Evolutionary conservation across 352 stramenopile genomes (phyloP).

Genomic region (Aphanomyces cochlioides): DNA sequence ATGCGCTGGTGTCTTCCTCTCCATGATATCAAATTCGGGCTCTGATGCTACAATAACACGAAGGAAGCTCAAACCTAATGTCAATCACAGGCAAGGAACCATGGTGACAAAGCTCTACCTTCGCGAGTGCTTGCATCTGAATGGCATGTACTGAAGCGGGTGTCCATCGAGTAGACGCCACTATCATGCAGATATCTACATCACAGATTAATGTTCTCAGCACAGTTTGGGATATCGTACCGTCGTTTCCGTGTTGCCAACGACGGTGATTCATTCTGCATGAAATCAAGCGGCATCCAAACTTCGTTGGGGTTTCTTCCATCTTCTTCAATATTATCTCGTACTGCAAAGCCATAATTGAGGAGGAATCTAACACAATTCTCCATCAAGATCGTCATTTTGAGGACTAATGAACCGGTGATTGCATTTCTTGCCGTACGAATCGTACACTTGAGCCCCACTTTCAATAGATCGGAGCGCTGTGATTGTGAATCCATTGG

Average conservation of each 20-base stretch:
- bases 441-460: slow-evolving; percentile 97
- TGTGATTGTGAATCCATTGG: slow-evolving; percentile 87
- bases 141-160: slow-evolving; percentile 79
- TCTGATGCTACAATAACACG: slow-evolving; percentile 80
- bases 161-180: slow-evolving; percentile 83
- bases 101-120: slow-evolving; percentile 31
- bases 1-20: slow-evolving; percentile 67
- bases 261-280: slow-evolving; percentile 33
- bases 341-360: slow-evolving; percentile 99
- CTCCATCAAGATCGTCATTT: not conserved
- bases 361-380: slow-evolving; percentile 87
- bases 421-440: slow-evolving; percentile 99
- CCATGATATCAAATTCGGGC: slow-evolving; percentile 80
- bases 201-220: slow-evolving; percentile 59
- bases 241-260: slow-evolving; percentile 3
- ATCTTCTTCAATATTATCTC: slow-evolving; percentile 97
- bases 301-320: slow-evolving; percentile 98
- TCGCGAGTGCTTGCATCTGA: slow-evolving; percentile 83
- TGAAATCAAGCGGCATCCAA: slow-evolving; percentile 76
- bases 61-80: slow-evolving; percentile 63
- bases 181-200: slow-evolving; percentile 74
- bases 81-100: not conserved
- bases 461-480: slow-evolving; percentile 71
- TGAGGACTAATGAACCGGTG: slow-evolving; percentile 52
- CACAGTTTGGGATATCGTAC: slow-evolving; percentile 61